Evolutionary conservation across 163 green algal genomes (phyloP).

Genomic region (Scenedesmus sp.): DNA sequence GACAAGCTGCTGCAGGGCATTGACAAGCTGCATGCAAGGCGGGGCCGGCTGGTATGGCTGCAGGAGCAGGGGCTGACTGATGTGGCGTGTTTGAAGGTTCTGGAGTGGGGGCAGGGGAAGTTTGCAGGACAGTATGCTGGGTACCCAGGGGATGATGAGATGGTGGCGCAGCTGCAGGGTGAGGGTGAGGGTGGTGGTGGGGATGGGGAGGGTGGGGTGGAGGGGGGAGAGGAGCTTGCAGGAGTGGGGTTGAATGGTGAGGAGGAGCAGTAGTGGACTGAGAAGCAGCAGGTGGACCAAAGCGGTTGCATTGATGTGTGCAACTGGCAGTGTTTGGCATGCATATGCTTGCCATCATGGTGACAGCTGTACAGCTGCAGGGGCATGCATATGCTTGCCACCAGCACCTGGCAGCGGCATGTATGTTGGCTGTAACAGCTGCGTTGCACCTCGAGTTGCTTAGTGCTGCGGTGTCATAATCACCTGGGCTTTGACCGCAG

Average conservation of each 20-base stretch:
- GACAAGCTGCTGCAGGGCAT: neutral
- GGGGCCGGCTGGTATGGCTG: slow-evolving; percentile 19
- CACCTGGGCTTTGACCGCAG: too few species aligned
- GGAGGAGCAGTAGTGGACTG: neutral
- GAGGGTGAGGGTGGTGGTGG: neutral
- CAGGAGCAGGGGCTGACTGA: neutral
- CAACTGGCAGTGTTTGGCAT: too few species aligned
- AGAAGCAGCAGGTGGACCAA: neutral
- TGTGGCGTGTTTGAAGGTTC: neutral
- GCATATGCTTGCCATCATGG: too few species aligned
- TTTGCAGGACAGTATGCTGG: neutral
- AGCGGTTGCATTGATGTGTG: neutral
- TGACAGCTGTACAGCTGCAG: too few species aligned
- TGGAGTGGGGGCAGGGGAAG: neutral
- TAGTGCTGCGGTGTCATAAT: too few species aligned
- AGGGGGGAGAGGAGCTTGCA: neutral
- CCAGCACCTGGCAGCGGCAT: too few species aligned
- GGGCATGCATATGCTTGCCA: too few species aligned
- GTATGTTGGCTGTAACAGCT: too few species aligned
- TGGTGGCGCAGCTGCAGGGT: neutral
- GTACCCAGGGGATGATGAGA: slow-evolving; percentile 20
- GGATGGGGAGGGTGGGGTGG: neutral
- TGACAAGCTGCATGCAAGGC: slow-evolving; percentile 12
- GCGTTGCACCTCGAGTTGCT: too few species aligned
- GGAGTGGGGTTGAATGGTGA: neutral